Percentiles rank a stretch among this genome's conserved stretches.
Evolutionary conservation across 176 grass and related monocot species (phyloP).

Genomic region (Carex littledalei): DNA sequence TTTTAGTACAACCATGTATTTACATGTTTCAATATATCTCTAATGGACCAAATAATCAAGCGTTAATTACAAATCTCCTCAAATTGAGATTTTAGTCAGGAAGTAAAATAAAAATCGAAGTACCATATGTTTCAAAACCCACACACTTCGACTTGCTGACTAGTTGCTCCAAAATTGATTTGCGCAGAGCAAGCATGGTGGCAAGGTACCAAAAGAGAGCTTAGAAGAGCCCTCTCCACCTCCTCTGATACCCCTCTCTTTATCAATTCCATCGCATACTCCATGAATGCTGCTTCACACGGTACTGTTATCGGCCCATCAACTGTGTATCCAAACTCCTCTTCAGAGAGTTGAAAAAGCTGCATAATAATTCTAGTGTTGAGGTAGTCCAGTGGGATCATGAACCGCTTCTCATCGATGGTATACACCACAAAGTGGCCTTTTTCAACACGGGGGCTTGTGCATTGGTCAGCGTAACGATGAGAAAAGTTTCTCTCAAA

Average conservation of each 20-base stretch:
- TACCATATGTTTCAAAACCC: neutral
- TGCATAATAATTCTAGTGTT: constrained; percentile 28
- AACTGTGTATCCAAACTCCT: constrained; percentile 37
- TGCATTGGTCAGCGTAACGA: neutral
- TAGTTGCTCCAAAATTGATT: neutral
- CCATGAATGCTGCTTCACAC: constrained; percentile 43
- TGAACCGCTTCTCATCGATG: constrained; percentile 28
- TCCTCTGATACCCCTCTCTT: constrained; percentile 42
- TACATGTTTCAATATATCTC: too few species aligned
- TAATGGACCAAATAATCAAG: too few species aligned
- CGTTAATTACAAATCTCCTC: too few species aligned
- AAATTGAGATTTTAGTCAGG: neutral
- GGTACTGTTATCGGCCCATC: constrained; percentile 42
- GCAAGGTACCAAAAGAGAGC: constrained; percentile 41
- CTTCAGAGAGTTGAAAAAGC: constrained; percentile 31
- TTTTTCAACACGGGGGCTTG: constrained; percentile 19
- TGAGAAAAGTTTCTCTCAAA: neutral
- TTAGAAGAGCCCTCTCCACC: constrained; percentile 46
- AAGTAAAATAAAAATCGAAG: too few species aligned
- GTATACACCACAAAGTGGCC: constrained; percentile 41
- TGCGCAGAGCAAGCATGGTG: too few species aligned
- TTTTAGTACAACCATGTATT: too few species aligned
- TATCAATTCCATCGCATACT: constrained; percentile 49
- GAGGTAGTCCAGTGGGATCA: constrained; percentile 44
- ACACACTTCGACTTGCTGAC: neutral